These are phyloP conservation scores for Phytophthora sp. DNA, from an alignment of 352 stramenopile genomes.

Conservation along the genomic window DNA sequence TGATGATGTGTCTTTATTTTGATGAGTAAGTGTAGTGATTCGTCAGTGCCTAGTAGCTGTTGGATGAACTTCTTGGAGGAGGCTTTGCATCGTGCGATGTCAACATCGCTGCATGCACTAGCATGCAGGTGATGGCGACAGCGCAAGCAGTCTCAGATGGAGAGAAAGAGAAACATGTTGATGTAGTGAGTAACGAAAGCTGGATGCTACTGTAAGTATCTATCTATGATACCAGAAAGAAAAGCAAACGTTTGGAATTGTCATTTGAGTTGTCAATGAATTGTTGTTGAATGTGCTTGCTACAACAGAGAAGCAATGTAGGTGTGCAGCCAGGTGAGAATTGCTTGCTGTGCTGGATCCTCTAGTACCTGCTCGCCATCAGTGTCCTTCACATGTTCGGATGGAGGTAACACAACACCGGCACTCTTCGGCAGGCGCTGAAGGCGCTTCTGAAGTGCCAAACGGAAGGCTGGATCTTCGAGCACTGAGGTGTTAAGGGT, in stretches of 20 bases:
- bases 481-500: slow-evolving; percentile 32
- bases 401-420: no score
- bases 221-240: slow-evolving; percentile 30
- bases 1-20: slow-evolving; percentile 37
- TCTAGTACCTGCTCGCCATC: not conserved
- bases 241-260: slow-evolving; percentile 35
- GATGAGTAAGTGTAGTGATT: slow-evolving; percentile 38
- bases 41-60: slow-evolving; percentile 48
- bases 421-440: slow-evolving; percentile 11
- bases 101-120: slow-evolving; percentile 22
- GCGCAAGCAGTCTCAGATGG: slow-evolving; percentile 17
- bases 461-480: slow-evolving; percentile 49
- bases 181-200: slow-evolving; percentile 40
- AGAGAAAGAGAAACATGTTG: slow-evolving; percentile 38
- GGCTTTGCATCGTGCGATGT: slow-evolving; percentile 12
- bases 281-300: not conserved
- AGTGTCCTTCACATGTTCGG: not conserved
- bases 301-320: slow-evolving; percentile 34
- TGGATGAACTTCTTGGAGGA: slow-evolving; percentile 43
- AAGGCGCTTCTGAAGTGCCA: slow-evolving; percentile 36
- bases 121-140: slow-evolving; percentile 6
- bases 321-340: slow-evolving; percentile 31
- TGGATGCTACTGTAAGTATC: slow-evolving; percentile 38
- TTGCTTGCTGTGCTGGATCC: slow-evolving; percentile 16
- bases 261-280: not conserved